Evolutionary conservation across 176 grass and related monocot species (phyloP), one percentile per base, ranked within the genome.

Genomic region (Coix lacrymajobi): DNA sequence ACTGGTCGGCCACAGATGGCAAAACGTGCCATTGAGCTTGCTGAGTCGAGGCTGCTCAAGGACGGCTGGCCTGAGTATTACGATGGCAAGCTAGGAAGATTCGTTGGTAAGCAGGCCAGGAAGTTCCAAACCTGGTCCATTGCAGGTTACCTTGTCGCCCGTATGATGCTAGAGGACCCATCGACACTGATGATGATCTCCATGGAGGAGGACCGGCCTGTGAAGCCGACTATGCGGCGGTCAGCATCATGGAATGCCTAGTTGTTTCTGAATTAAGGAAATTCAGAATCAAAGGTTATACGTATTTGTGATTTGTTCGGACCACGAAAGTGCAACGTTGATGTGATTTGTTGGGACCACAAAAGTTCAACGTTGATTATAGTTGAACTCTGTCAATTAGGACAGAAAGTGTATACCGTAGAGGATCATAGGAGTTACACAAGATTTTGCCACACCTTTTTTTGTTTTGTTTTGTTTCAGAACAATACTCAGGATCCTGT

Each of bases 71-170:
- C 95, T 0, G 95, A 98, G 76, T 98, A 95, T 81, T 98, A 98
- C 0, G 95, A 98, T 8, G 95, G 95, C 16, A 98, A 91, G 82
- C 75, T 86, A 9, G 92, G 95, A 26, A 85, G 89, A 77, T 98
- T 93, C 36, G 79, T 98, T 3, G 95, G 95, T 24, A 98, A 98
- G 76, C 92, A 98, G 72, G 90, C 92, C 28, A 92, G 95, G 79
- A 98, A 93, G 84, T 82, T 88, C 45, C 95, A 98, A 62, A 98
- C 95, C 46, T 98, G 95, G 95, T 98, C 95, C 28, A 94, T 98
- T 15, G 90, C 95, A 0, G 92, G 90, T 2, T 98, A 98, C 87
- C 90, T 98, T 2, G 95, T 98, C 1, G 90, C 95, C 15, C 92
- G 94, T 67, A 98, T 98, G 95, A 87, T 98, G 95, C 84, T 98